Base-by-base conservation (phyloP, 495 filamentous ascomycete species). In the Xylona heveae region DNA sequence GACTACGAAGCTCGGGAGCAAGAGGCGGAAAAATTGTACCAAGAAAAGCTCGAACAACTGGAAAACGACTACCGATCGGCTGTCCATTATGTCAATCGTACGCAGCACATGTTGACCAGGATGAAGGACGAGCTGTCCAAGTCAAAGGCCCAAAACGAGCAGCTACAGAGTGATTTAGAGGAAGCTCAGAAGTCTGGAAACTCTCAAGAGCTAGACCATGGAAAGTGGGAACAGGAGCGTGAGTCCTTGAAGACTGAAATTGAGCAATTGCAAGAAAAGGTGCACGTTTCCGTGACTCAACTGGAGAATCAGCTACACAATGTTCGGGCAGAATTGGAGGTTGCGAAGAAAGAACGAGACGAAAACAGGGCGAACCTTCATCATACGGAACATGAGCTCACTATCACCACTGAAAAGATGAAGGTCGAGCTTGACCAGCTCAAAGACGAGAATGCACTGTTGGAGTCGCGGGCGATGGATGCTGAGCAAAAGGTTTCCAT, bases 61-160 rank as follows among this genome's bases (percentile, higher is more conserved):
- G 83, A 94, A 48, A 82, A 79, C 47, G 88, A 99, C 47, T 92
- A 99, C 47, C 82, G 91, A 48, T 92, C 90, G n/a, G 84, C 90
- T 8, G 84, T 95, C n/a, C 84, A 93, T 52, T 99, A 99, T 47
- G 81, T 99, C 40, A 90, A 93, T 47, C 90, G 88, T 24, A 94
- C 85, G 1, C 90, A 99, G 54, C 94, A 93, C 64, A 91, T 99
- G 80, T 62, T 97, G 16, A 84, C 85, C 53, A 83, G 84, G 43
- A 91, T 97, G 71, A 95, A 97, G 59, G 82, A 93, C 41, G 88
- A 97, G 51, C 60, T 95, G 8, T 58, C 71, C 23, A 79, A 83
- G 22, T 83, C 83, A 50, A 94, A 93, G 61, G 54, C 67, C 24
- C 72, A 84, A 29, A 93, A 92, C 42, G 58, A 59, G n/a, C 73